A percentile compares a stretch with the other conserved stretches of the same genome.
Conservation (phyloP, 441 rosid species). For the Arabidopsis hybrid region DNA sequence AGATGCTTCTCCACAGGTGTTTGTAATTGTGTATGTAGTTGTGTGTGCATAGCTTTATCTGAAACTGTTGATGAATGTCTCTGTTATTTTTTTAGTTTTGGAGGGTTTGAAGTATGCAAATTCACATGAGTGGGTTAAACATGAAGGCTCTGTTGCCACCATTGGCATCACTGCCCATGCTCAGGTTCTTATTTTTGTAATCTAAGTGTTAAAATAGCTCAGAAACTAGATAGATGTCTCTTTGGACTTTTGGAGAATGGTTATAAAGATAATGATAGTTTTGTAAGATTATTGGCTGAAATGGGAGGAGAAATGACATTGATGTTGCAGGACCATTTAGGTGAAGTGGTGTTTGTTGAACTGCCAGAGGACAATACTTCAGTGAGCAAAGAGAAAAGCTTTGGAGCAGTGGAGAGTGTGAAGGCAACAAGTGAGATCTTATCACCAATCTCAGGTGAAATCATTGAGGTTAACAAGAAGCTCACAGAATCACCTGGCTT, state of each 20-base stretch:
- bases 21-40: conserved; percentile 10
- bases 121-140: conserved; percentile 96
- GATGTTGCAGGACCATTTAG: conserved; percentile 75
- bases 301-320: conserved; percentile 4
- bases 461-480: conserved; percentile 84
- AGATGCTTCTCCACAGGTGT: conserved; percentile 90
- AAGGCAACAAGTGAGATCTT: conserved; percentile 93
- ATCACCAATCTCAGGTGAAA: conserved; percentile 87
- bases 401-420: conserved; percentile 97
- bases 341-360: conserved; percentile 96
- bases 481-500: conserved; percentile 75
- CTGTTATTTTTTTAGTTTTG: conserved; percentile 55
- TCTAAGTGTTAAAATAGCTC: conserved; percentile 3
- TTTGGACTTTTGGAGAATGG: neutral
- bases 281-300: conserved; percentile 1
- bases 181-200: neutral
- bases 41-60: conserved; percentile 31
- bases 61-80: conserved; percentile 13
- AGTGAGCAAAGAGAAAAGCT: conserved; percentile 65
- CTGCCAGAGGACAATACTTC: conserved; percentile 70
- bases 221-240: neutral
- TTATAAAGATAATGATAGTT: neutral
- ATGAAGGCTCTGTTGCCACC: conserved; percentile 85
- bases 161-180: conserved; percentile 96
- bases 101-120: conserved; percentile 91